Base-by-base conservation (phyloP, 257 asterid genomes). In the Solanum neorickii region DNA sequence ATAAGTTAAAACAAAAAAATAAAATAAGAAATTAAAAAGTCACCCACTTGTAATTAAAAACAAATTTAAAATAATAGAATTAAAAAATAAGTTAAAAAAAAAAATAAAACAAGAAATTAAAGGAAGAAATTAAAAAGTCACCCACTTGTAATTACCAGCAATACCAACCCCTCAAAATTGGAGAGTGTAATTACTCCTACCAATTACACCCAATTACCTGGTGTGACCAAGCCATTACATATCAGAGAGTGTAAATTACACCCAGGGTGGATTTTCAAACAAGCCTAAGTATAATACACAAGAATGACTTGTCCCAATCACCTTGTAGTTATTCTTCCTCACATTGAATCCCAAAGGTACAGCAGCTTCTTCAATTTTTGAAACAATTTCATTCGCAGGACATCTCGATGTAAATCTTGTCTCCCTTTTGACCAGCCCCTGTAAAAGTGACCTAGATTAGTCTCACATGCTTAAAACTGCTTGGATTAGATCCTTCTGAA, bases 371-470 rank as follows among this genome's bases (percentile, higher is more conserved):
- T 95, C 98, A 29, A 95, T 95, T 88, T 94, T 95, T 5, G 97
- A 94, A 88, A 94, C 90, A 76, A 95, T 95, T 78, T 94, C 98
- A 66, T 90, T 89, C n/a, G 98, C 96, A 29, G 98, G 89, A 86
- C 88, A 87, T 90, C 92, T 95, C 20, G 98, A 95, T 29, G 98
- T 92, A 88, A 95, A 95, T 89, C 97, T 91, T 16, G 98, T 95
- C 93, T 95, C 98, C 47, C 97, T 91, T 87, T 90, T 93, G 87
- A 94, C 96, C 62, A 92, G 93, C 83, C 98, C 98, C 98, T 95
- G 85, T 23, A 76, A 84, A 62, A 25, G 52, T 27, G 87, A 73
- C 74, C 75, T 66, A 85, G 56, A 37, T 65, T 39, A 27, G 65
- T 52, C 37, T 66, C 85, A 73, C 56, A 86, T 47, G 70, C 74